Percentiles rank a stretch among this genome's conserved stretches.
These are phyloP conservation scores for Fusarium albosuccineum DNA, from an alignment of 2,329 filamentous ascomycete genomes.

Conservation along the genomic window DNA sequence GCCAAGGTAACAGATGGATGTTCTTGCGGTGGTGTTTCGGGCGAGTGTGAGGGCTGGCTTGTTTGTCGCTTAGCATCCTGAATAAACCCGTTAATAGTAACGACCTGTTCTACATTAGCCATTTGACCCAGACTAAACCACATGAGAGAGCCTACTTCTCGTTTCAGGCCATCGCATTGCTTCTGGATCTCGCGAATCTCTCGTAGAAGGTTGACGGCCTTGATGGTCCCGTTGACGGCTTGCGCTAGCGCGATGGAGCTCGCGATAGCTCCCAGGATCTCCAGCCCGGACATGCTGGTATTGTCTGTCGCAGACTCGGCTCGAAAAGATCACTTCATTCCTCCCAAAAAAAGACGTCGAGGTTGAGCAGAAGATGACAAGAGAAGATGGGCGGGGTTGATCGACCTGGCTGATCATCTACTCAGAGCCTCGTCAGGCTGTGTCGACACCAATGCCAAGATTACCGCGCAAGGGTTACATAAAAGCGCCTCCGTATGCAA, in stretches of 20 bases:
- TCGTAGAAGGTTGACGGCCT: conserved; percentile 19
- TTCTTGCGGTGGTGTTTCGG: neutral
- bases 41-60: neutral
- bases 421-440: conserved; percentile 18
- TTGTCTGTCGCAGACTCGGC: neutral
- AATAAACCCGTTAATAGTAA: conserved; percentile 25
- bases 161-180: neutral
- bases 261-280: conserved; percentile 28
- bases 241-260: conserved; percentile 28
- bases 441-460: neutral
- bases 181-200: conserved; percentile 6
- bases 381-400: neutral
- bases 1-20: conserved; percentile 4
- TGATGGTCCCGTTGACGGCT: conserved; percentile 16
- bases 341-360: too few relatives aligned
- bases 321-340: neutral
- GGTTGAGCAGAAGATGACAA: too few relatives aligned
- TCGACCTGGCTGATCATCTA: neutral
- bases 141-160: neutral
- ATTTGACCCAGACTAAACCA: rapidly evolving
- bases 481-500: neutral
- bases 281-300: conserved; percentile 16
- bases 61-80: conserved; percentile 3
- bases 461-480: neutral
- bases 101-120: neutral